Evolutionary conservation across 176 grass and related monocot genomes (phyloP).

Genomic region (Oryza nivara): DNA sequence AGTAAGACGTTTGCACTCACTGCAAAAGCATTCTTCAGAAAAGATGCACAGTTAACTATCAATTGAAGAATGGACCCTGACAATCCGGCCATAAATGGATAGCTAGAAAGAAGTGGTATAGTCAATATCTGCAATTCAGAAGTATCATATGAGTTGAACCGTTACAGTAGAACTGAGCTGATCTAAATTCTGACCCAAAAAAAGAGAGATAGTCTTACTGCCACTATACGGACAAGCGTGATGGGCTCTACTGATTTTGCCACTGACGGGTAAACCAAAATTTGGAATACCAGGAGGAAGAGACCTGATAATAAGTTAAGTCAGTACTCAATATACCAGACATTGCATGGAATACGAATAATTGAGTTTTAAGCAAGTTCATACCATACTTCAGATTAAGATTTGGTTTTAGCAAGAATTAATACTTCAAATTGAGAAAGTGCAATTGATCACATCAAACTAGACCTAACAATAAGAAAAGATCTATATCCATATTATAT

Average conservation of each 20-base stretch:
- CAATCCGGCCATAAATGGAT: conserved; percentile 75
- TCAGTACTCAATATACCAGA: conserved; percentile 46
- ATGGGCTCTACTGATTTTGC: conserved; percentile 73
- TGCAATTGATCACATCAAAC: conserved; percentile 14
- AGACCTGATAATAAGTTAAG: conserved; percentile 52
- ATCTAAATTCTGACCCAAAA: background rate
- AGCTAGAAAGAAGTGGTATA: conserved; percentile 74
- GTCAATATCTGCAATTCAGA: conserved; percentile 64
- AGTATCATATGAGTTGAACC: conserved; percentile 34
- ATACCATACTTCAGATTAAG: conserved; percentile 13
- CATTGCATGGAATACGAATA: conserved; percentile 15
- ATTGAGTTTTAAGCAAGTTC: conserved; percentile 9
- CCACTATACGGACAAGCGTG: conserved; percentile 50
- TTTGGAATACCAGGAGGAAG: conserved; percentile 73
- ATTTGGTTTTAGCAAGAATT: background rate
- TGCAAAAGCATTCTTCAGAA: conserved; percentile 71
- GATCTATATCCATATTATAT: conserved; percentile 6
- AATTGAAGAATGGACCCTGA: conserved; percentile 62
- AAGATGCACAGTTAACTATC: conserved; percentile 72
- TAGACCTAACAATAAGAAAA: conserved; percentile 1
- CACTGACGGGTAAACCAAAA: conserved; percentile 71
- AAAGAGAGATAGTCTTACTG: conserved; percentile 52
- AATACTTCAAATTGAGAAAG: conserved; percentile 28
- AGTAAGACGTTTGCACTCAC: conserved; percentile 51
- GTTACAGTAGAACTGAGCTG: conserved; percentile 17